These are phyloP conservation scores for Kwoniella sp. DNA, from an alignment of 768 basidiomycete species.

Conservation along the genomic window DNA sequence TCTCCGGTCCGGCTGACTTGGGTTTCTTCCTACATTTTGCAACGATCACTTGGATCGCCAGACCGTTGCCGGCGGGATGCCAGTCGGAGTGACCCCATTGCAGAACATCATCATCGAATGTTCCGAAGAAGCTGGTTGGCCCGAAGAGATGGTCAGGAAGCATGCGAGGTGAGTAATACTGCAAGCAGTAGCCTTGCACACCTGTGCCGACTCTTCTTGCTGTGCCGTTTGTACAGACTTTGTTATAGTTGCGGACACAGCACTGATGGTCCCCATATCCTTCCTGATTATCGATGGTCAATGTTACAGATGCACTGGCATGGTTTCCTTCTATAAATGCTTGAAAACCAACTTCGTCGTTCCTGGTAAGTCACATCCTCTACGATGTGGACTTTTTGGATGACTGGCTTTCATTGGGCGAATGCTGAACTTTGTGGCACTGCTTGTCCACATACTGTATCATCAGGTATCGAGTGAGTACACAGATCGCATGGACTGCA, in stretches of 20 bases:
- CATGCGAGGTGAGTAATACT: conserved; percentile 60
- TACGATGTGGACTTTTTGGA: too few species aligned
- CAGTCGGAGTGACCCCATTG: conserved; percentile 72
- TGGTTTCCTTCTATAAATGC: conserved; percentile 40
- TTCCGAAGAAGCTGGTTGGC: conserved; percentile 85
- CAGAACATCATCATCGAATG: conserved; percentile 85
- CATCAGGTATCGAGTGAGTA: too few species aligned
- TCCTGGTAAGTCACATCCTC: conserved; percentile 13
- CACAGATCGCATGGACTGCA: too few species aligned
- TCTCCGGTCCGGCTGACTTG: background rate
- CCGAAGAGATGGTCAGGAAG: conserved; percentile 65
- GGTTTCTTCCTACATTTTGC: background rate
- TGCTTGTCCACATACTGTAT: too few species aligned
- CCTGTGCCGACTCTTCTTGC: too few species aligned
- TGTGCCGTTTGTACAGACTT: too few species aligned
- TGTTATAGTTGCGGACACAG: too few species aligned
- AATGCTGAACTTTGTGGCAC: too few species aligned
- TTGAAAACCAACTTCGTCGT: conserved; percentile 2
- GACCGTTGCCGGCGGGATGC: conserved; percentile 77
- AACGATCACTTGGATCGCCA: conserved; percentile 2
- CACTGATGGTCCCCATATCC: background rate
- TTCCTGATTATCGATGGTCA: background rate
- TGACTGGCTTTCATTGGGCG: too few species aligned
- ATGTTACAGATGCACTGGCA: conserved; percentile 71
- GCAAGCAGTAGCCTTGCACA: too few species aligned